Percentiles rank a stretch among this genome's conserved stretches.
Conservation (phyloP, 192 early-diverging fungal species). For the Backusella psychrophila region DNA sequence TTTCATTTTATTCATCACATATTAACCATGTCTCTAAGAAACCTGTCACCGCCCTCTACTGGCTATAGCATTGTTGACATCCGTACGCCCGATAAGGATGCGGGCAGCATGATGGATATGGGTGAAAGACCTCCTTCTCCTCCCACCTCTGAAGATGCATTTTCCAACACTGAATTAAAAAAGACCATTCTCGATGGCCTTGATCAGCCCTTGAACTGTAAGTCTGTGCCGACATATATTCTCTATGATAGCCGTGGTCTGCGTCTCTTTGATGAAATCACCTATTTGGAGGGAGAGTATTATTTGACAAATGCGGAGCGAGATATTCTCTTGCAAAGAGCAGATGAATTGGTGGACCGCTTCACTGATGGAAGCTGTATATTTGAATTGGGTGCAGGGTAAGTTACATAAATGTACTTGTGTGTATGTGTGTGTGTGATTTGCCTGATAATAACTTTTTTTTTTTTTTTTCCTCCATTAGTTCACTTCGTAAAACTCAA, state of each 20-base stretch:
- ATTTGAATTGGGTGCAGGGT: conserved; percentile 91
- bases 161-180: conserved; percentile 17
- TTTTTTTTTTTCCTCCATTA: conserved; percentile 25
- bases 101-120: neutral
- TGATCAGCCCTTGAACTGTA: conserved; percentile 22
- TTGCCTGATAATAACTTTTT: neutral
- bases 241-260: conserved; percentile 85
- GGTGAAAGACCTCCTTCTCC: conserved; percentile 13
- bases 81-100: neutral
- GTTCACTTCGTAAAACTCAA: conserved; percentile 86
- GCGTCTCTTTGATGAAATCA: conserved; percentile 89
- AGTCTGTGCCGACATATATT: conserved; percentile 78
- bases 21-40: neutral
- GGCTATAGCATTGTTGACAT: conserved; percentile 6
- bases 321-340: conserved; percentile 68
- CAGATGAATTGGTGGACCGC: conserved; percentile 58
- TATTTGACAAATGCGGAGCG: conserved; percentile 87
- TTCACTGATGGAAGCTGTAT: conserved; percentile 68
- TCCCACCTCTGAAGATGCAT: conserved; percentile 19
- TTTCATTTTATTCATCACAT: neutral
- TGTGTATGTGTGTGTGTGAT: neutral
- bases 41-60: conserved; percentile 4
- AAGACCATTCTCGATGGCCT: conserved; percentile 26
- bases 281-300: conserved; percentile 76
- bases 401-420: conserved; percentile 15